Percentiles rank a stretch among this genome's conserved stretches.
Evolutionary conservation across 1,284 basidiomycete genomes (phyloP).

Genomic region (Ceratobasidium sp.): DNA sequence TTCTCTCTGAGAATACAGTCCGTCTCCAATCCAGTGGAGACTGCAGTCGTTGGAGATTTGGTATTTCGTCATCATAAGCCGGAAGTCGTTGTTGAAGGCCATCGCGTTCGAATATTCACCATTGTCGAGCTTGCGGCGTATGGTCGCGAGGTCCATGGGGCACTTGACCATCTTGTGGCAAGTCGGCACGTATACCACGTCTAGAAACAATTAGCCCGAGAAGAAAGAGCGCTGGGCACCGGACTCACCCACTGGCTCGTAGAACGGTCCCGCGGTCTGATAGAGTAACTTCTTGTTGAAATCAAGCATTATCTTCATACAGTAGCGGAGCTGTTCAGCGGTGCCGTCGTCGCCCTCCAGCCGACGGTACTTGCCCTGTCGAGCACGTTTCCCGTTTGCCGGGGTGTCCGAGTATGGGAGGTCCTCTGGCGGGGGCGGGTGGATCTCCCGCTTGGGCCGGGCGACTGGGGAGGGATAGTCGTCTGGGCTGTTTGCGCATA

Average conservation of each 20-base stretch:
- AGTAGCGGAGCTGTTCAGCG: slow-evolving; percentile 89
- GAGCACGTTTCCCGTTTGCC: slow-evolving; percentile 58
- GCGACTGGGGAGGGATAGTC: slow-evolving; percentile 58
- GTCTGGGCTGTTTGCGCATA: slow-evolving; percentile 62
- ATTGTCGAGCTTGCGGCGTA: slow-evolving; percentile 83
- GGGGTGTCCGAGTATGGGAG: slow-evolving; percentile 79
- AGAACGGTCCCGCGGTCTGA: slow-evolving; percentile 83
- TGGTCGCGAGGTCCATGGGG: slow-evolving; percentile 94
- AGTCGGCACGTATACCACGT: slow-evolving; percentile 65
- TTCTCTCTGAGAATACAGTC: slow-evolving; percentile 91
- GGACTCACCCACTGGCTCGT: slow-evolving; percentile 88
- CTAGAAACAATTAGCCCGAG: background rate
- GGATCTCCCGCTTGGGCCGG: slow-evolving; percentile 97
- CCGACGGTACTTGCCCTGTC: slow-evolving; percentile 65
- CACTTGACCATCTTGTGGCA: slow-evolving; percentile 91
- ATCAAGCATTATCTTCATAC: slow-evolving; percentile 78
- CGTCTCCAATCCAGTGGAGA: slow-evolving; percentile 83
- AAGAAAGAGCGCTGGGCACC: background rate
- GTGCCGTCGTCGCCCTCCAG: slow-evolving; percentile 65
- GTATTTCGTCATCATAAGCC: slow-evolving; percentile 94
- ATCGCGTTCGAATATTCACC: slow-evolving; percentile 78
- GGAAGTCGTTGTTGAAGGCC: slow-evolving; percentile 91
- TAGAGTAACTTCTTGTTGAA: slow-evolving; percentile 84
- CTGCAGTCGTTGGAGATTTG: slow-evolving; percentile 90
- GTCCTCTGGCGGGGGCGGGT: slow-evolving; percentile 93